phyloP scores from a whole-genome alignment of 73 alveolate genomes.

The Paramecium sonneborni region DNA sequence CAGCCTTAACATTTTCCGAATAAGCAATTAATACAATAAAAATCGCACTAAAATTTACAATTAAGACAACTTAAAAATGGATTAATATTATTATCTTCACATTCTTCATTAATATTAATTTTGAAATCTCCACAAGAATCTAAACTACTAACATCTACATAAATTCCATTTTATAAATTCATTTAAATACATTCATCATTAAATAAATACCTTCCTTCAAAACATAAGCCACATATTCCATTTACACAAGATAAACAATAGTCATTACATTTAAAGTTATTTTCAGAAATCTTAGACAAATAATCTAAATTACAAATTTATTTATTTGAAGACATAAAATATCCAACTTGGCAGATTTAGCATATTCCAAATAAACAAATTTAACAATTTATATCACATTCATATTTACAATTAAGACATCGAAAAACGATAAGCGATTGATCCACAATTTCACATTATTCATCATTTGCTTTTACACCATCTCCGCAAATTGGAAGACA shows the following conservation, averaged over 20 bases:
- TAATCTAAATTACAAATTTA: not conserved
- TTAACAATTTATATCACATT: not conserved
- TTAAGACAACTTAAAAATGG: not conserved
- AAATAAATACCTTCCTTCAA: not conserved
- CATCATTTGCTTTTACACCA: not conserved
- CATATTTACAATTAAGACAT: slow-evolving; percentile 27
- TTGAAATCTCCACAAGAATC: not conserved
- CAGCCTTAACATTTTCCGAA: not conserved
- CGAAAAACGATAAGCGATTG: slow-evolving; percentile 29
- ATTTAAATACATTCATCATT: not conserved
- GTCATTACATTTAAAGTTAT: not conserved
- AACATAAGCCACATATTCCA: not conserved
- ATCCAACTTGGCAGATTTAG: not conserved
- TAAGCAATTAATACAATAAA: not conserved
- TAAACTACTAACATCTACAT: not conserved
- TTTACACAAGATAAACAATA: not conserved
- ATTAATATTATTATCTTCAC: not conserved
- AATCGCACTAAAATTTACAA: not conserved
- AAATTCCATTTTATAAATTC: not conserved
- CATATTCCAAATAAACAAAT: not conserved
- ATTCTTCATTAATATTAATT: not conserved
- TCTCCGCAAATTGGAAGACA: not conserved
- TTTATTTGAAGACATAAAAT: not conserved
- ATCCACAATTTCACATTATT: not conserved
- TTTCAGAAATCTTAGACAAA: not conserved